These are phyloP conservation scores for Alternaria postmessia DNA, from an alignment of 2,329 filamentous ascomycete species.

Conservation along the genomic window DNA sequence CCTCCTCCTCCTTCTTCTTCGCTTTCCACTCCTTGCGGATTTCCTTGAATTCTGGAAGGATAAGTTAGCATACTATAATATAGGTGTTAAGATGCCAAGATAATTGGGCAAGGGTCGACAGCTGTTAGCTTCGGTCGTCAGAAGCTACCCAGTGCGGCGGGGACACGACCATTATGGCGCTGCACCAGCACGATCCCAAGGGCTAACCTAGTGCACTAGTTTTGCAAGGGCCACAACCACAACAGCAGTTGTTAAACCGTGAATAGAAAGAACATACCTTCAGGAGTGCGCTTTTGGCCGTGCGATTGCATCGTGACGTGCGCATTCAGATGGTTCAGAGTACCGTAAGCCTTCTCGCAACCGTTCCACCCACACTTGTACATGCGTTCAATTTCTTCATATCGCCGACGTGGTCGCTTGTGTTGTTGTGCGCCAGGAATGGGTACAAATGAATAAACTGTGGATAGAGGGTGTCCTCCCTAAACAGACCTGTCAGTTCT, in stretches of 20 bases:
- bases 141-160: slow-evolving; percentile 59
- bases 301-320: slow-evolving; percentile 99
- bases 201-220: slow-evolving; percentile 44
- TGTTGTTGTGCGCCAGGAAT: slow-evolving; percentile 97
- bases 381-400: slow-evolving; percentile 99
- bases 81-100: slow-evolving; percentile 43
- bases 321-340: slow-evolving; percentile 94
- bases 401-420: slow-evolving; percentile 90
- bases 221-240: slow-evolving; percentile 40
- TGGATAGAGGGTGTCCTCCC: slow-evolving; percentile 64
- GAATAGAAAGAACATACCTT: slow-evolving; percentile 72
- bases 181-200: slow-evolving; percentile 54
- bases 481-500: slow-evolving; percentile 32
- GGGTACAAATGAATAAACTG: slow-evolving; percentile 98
- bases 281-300: slow-evolving; percentile 90
- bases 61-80: slow-evolving; percentile 49
- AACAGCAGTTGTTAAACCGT: slow-evolving; percentile 18
- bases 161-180: slow-evolving; percentile 60
- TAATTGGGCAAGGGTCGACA: slow-evolving; percentile 48
- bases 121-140: slow-evolving; percentile 56
- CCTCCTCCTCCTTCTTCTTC: slow-evolving; percentile 98
- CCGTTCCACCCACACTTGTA: slow-evolving; percentile 99
- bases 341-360: slow-evolving; percentile 98
- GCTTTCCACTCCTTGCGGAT: slow-evolving; percentile 99
- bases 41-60: slow-evolving; percentile 87